Evolutionary conservation across 805 yeast species (phyloP), one percentile per base, ranked within the genome.

Genomic region (Candida schatavii): DNA sequence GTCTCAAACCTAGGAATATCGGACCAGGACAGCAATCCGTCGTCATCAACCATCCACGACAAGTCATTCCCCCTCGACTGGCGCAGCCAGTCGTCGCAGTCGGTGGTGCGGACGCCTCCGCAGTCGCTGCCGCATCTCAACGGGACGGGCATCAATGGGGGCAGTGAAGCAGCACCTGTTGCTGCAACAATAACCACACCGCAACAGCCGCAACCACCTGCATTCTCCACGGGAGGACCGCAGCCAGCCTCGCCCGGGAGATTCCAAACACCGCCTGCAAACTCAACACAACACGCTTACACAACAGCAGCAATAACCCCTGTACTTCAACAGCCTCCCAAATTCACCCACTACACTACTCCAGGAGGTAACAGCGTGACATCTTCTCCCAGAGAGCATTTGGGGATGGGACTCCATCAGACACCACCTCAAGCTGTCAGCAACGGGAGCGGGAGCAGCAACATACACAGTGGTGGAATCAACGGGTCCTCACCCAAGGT

Each of bases 291-390:
- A 44, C 47, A 43, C 5, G 47, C 56, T 3, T 57, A 51, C 32
- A 49, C 57, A 43, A 60, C 64, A 2, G 57, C 63, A 9, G 59
- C 61, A 5, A 53, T 58, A 44, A 64, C 66, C 3, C 69, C 71
- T 2, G 53, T 59, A 3, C 14, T 56, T 27, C 63, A 54, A 18
- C 55, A 52, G 14, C 26, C 40, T 4, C 44, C 21, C 35, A 44
- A 44, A 11, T 51, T 48, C 43, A 19, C 43, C 49, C 20, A 39
- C 38, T 17, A 43, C 51, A n/a, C n/a, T n/a, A n/a, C 41, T 42
- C 37, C 40, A 43, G 21, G n/a, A n/a, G n/a, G n/a, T n/a, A 48
- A 52, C 22, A 43, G 54, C 7, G 45, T 40, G 10, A 35, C 55
- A 13, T 46, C 55, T 4, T 57, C 64, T 10, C 65, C 66, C 0